Conservation (phyloP, 1,284 basidiomycete species). For the Tilletia caries region DNA sequence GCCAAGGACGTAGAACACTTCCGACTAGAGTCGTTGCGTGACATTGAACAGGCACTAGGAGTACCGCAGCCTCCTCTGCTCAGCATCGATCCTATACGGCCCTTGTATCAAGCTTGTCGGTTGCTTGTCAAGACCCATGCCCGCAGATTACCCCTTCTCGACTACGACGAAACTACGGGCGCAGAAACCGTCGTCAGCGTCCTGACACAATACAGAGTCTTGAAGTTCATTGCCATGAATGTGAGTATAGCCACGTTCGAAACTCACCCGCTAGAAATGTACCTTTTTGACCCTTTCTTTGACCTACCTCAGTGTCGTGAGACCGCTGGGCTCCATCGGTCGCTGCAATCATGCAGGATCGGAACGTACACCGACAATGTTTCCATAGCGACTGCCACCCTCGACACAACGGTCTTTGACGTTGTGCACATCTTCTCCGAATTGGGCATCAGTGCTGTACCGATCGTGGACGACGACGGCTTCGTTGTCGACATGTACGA, state of each 20-base stretch:
- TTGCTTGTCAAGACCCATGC: conserved; percentile 93
- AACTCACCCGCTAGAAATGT: neutral
- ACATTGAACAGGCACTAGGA: conserved; percentile 87
- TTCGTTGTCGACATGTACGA: conserved; percentile 96
- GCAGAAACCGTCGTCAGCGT: conserved; percentile 95
- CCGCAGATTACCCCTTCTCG: conserved; percentile 85
- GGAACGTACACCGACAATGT: conserved; percentile 77
- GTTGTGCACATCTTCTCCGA: conserved; percentile 99
- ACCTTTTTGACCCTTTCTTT: neutral
- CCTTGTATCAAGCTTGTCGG: conserved; percentile 85
- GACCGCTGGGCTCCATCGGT: conserved; percentile 60
- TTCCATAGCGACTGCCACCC: conserved; percentile 78
- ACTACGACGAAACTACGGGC: conserved; percentile 86
- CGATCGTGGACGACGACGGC: conserved; percentile 88
- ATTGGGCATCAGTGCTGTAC: conserved; percentile 90
- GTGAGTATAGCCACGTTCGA: conserved; percentile 59
- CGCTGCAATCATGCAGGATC: conserved; percentile 81
- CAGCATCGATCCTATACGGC: conserved; percentile 76
- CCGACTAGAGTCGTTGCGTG: conserved; percentile 68
- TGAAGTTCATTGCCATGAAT: conserved; percentile 98
- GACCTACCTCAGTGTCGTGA: conserved; percentile 33
- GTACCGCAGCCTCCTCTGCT: conserved; percentile 89
- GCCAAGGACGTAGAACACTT: conserved; percentile 91
- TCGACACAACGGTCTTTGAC: conserved; percentile 90
- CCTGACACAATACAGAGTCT: conserved; percentile 91